phyloP scores from a whole-genome alignment of 2,329 filamentous ascomycete species.

The Paraconiothyrium brasiliense region DNA sequence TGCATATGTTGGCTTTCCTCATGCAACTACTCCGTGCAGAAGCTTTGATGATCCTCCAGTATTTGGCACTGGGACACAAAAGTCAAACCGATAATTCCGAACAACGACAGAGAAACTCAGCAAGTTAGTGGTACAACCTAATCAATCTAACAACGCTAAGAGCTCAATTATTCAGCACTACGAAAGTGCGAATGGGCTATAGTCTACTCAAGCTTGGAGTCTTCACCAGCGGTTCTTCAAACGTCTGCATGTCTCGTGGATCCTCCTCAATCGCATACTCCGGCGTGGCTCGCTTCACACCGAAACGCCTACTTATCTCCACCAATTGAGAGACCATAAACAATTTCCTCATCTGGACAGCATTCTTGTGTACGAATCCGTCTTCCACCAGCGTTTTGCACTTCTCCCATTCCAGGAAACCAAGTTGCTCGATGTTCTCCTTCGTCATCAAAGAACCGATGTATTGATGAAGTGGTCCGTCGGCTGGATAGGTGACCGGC shows the following conservation, averaged over 20 bases:
- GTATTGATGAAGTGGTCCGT: slow-evolving; percentile 56
- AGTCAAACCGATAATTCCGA: no score
- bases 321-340: slow-evolving; percentile 8
- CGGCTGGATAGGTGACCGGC: slow-evolving; percentile 52
- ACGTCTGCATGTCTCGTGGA: neutral
- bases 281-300: slow-evolving; percentile 5
- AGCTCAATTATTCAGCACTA: neutral
- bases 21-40: no score
- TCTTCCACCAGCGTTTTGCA: slow-evolving; percentile 7
- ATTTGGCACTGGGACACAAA: no score
- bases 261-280: neutral
- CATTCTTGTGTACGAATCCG: slow-evolving; percentile 9
- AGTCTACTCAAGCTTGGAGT: neutral
- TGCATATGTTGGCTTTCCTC: no score
- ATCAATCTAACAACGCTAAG: no score
- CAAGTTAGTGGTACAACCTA: no score
- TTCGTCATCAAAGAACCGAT: slow-evolving; percentile 39
- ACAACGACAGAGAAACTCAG: no score
- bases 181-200: neutral
- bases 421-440: slow-evolving; percentile 38
- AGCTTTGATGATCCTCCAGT: no score
- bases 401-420: slow-evolving; percentile 46
- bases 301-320: slow-evolving; percentile 6
- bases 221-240: neutral
- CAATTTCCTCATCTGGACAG: slow-evolving; percentile 1